Base-by-base conservation (phyloP, 768 basidiomycete genomes). In the Pisolithus marmoratus region DNA sequence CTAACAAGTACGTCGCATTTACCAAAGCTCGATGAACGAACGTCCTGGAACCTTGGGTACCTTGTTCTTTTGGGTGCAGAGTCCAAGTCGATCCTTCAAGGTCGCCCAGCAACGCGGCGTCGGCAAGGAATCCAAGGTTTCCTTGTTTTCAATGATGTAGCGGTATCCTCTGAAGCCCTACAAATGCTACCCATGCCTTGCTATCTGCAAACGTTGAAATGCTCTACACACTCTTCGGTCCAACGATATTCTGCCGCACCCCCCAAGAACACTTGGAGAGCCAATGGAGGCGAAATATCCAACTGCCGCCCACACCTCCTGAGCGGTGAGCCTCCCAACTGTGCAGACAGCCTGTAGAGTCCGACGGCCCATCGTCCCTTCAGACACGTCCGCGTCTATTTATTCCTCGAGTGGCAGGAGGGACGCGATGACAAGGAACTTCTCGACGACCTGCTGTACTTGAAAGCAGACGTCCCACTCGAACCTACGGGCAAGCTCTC, bases 331-430 rank as follows among this genome's bases (percentile, higher is more conserved):
- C 20, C 12, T 34, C 46, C 26, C 7, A 17, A 23, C 31, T 20
- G 29, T 19, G n/a, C 23, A 4, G 17, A 9, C 29, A 47, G 29
- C 5, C 20, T 9, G n/a, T 4, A 14, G 6, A 14, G 15, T 22
- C n/a, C 2, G 46, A 12, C 19, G 31, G 0, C 22, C 14, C 12
- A 2, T 9, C 2, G 8, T 24, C 48, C 3, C 38, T 23, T 15
- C 40, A 63, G 62, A 51, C 66, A 69, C 40, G 58, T 68, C 46
- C 66, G 66, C 31, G 68, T 67, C 5, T 66, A 68, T 20, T 47
- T 67, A n/a, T 67, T 64, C 37, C 44, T 62, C 20, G 65, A 57
- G 5, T 67, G 67, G 67, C 26, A 47, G 7, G 61, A 55, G 0
- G 67, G 65, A 17, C 58, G 55, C 23, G 65, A 67, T 41, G 65